Percentiles rank a stretch among this genome's conserved stretches.
phyloP scores from a whole-genome alignment of 352 stramenopile genomes.

The Phytophthora ramorum region DNA sequence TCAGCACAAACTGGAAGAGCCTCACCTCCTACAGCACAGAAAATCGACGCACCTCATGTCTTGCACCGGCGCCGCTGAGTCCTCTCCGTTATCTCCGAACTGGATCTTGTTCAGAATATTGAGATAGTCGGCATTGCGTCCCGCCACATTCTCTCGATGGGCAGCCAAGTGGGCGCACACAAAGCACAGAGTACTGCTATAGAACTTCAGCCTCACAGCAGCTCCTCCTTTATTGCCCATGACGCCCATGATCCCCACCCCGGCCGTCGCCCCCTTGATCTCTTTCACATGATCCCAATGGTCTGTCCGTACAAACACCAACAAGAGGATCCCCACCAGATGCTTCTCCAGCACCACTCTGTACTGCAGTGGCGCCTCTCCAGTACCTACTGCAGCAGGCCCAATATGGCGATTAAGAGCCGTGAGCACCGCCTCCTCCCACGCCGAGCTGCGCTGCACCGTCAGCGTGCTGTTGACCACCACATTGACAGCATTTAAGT shows the following conservation, averaged over 20 bases:
- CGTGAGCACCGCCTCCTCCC: slow-evolving; percentile 89
- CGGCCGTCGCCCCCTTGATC: slow-evolving; percentile 91
- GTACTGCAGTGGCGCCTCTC: slow-evolving; percentile 51
- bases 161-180: slow-evolving; percentile 98
- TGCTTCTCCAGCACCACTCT: slow-evolving; percentile 90
- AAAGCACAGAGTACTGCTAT: slow-evolving; percentile 99
- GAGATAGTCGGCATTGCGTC: slow-evolving; percentile 98
- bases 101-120: slow-evolving; percentile 97
- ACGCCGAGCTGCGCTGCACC: slow-evolving; percentile 88
- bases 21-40: not conserved
- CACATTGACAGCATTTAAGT: slow-evolving; percentile 99
- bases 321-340: slow-evolving; percentile 97
- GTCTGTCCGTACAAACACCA: slow-evolving; percentile 94
- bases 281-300: slow-evolving; percentile 86
- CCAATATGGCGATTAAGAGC: slow-evolving; percentile 90
- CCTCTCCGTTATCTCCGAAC: slow-evolving; percentile 77
- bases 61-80: slow-evolving; percentile 20
- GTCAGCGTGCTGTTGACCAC: slow-evolving; percentile 96
- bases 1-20: not conserved
- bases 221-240: slow-evolving; percentile 99
- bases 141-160: slow-evolving; percentile 97
- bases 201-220: slow-evolving; percentile 96
- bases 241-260: slow-evolving; percentile 98
- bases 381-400: slow-evolving; percentile 2
- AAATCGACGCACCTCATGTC: slow-evolving; percentile 39